Base-by-base conservation (phyloP, 2,329 filamentous ascomycete genomes). In the Cadophora sp. region DNA sequence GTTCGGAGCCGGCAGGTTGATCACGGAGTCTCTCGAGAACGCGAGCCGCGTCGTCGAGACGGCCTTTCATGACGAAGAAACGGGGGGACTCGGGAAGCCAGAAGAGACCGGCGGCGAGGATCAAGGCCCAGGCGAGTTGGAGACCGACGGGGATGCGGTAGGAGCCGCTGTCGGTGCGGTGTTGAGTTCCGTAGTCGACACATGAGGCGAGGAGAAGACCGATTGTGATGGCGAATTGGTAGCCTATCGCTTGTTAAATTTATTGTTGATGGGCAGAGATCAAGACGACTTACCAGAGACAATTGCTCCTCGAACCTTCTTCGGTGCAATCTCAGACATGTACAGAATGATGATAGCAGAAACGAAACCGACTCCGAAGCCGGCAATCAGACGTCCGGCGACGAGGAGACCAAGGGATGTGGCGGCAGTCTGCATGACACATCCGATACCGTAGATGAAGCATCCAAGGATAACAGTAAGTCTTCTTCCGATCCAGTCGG, bases 141-240 rank as follows among this genome's bases (percentile, higher is more conserved):
- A 97, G 83, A 61, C 81, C 87, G 74, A 97, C 93, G 62, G 92
- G 91, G 68, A 97, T 93, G 72, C 93, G 91, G 84, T 94, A 96
- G 1, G 89, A 88, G 71, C 87, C 86, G 11, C 86, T 89, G 79
- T 91, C 87, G 19, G 75, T 78, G 73, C 86, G 84, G 72, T 88
- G 74, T 79, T 93, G 79, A 67, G 90, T 92, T 53, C 80, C 89
- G 78, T 96, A 94, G 80, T 91, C 88, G 73, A 96, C 87, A 74
- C 88, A 89, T 2, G 91, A 87, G 22, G 92, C 92, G 70, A 95
- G 80, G 78, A 95, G 83, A 69, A 96, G 83, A 81, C 92, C 92
- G 71, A 94, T 86, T 69, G 92, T 94, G 79, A 94, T 90, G 79
- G 89, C 92, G 84, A 94, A 94, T 79, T 94, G 92, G 83, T 94